Percentiles rank a stretch among this genome's conserved stretches.
phyloP scores from a whole-genome alignment of 1,284 basidiomycete genomes.

The Ustilago shanxiensis region DNA sequence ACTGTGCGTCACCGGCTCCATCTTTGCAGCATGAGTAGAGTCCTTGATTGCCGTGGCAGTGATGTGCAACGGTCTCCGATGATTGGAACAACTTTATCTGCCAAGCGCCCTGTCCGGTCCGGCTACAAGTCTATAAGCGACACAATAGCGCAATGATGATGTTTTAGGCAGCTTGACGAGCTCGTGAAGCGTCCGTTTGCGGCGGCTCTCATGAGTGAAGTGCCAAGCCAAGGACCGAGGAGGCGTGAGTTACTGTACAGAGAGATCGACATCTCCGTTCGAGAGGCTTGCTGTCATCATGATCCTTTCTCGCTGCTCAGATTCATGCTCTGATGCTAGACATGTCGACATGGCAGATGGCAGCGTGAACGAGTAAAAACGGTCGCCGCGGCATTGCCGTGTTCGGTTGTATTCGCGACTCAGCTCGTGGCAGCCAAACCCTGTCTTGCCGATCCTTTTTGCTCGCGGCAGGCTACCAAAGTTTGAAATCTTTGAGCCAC shows the following conservation, averaged over 20 bases:
- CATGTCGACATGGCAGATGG: background rate
- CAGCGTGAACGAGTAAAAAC: background rate
- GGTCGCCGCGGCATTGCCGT: conserved; percentile 11
- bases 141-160: background rate
- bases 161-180: background rate
- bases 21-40: background rate
- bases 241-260: background rate
- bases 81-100: background rate
- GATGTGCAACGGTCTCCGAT: too few relatives aligned
- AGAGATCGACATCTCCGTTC: background rate
- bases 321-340: too few relatives aligned
- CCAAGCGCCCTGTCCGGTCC: background rate
- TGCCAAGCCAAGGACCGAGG: background rate
- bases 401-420: conserved; percentile 4
- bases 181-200: background rate
- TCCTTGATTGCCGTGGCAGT: conserved; percentile 3
- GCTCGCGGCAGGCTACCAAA: background rate
- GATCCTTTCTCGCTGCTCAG: too few relatives aligned
- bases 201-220: too few relatives aligned
- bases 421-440: conserved; percentile 7
- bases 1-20: conserved; percentile 5
- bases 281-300: background rate
- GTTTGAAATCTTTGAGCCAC: conserved; percentile 6
- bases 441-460: conserved; percentile 1
- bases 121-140: background rate